Evolutionary conservation across 2,329 filamentous ascomycete species (phyloP).

Genomic region (Colletotrichum lindemuthianum): DNA sequence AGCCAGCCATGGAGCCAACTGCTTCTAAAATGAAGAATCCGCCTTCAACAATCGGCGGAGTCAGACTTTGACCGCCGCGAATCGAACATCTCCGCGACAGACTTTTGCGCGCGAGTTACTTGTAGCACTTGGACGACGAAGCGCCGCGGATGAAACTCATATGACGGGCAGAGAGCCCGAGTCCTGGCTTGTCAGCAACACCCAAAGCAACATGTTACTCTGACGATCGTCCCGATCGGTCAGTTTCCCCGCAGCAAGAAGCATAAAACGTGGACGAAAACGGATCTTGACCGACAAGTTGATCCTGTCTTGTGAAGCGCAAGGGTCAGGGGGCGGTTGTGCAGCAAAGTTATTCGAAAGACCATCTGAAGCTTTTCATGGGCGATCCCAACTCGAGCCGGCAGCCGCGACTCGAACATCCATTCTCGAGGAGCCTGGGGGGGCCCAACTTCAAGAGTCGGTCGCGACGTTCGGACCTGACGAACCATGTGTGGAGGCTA

Average conservation of each 20-base stretch:
- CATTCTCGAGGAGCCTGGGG: too few relatives aligned
- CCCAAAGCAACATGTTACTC: conserved; percentile 14
- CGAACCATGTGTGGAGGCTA: conserved; percentile 9
- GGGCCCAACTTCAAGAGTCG: not conserved
- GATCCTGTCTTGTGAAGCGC: conserved; percentile 25
- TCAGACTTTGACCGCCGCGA: too few relatives aligned
- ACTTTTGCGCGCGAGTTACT: too few relatives aligned
- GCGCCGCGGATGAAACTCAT: conserved; percentile 21
- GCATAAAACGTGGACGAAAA: conserved; percentile 25
- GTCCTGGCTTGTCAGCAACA: not conserved
- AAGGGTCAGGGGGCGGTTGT: conserved; percentile 28
- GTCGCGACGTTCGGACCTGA: conserved; percentile 11
- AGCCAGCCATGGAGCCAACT: too few relatives aligned
- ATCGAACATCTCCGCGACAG: too few relatives aligned
- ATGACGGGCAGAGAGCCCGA: conserved; percentile 2
- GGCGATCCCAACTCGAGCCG: conserved; percentile 12
- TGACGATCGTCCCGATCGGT: conserved; percentile 22
- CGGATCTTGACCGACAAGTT: conserved; percentile 25
- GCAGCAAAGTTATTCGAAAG: conserved; percentile 1
- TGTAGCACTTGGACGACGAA: not conserved
- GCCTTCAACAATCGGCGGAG: too few relatives aligned
- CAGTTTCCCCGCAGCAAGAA: conserved; percentile 9
- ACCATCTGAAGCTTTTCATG: conserved; percentile 20
- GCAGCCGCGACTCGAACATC: conserved; percentile 16
- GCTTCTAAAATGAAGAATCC: too few relatives aligned